Percentiles rank a stretch among this genome's conserved stretches.
These are phyloP conservation scores for Myrmaecium sp. DNA, from an alignment of 2,329 filamentous ascomycete genomes.

Conservation along the genomic window DNA sequence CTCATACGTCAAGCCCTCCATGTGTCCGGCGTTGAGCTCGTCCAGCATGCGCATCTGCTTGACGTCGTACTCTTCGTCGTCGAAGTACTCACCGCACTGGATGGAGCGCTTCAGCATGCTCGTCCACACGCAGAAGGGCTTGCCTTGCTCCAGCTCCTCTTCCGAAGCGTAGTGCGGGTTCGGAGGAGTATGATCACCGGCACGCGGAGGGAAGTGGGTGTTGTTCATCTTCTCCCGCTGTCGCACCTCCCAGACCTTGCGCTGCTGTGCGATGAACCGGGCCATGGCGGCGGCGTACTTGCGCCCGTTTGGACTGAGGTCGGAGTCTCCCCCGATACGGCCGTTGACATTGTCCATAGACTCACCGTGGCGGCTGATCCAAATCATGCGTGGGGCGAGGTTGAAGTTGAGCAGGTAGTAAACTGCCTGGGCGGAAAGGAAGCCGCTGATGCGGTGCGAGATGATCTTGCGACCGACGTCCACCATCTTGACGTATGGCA, in stretches of 20 bases:
- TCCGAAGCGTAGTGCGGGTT: slow-evolving; percentile 58
- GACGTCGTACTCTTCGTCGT: slow-evolving; percentile 82
- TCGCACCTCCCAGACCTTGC: slow-evolving; percentile 64
- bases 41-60: slow-evolving; percentile 98
- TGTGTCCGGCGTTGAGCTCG: slow-evolving; percentile 80
- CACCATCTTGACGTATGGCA: slow-evolving; percentile 96
- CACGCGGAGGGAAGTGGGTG: slow-evolving; percentile 72
- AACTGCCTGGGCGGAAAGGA: slow-evolving; percentile 79
- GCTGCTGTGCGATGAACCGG: slow-evolving; percentile 67
- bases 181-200: slow-evolving; percentile 84
- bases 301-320: slow-evolving; percentile 63
- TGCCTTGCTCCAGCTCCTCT: slow-evolving; percentile 38
- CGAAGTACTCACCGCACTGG: slow-evolving; percentile 76
- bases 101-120: slow-evolving; percentile 88
- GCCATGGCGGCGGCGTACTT: slow-evolving; percentile 66
- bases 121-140: slow-evolving; percentile 97
- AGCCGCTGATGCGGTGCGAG: slow-evolving; percentile 77
- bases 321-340: slow-evolving; percentile 81
- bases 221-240: slow-evolving; percentile 63
- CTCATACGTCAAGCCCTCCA: slow-evolving; percentile 89
- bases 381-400: slow-evolving; percentile 84
- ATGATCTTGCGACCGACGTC: slow-evolving; percentile 92
- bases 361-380: slow-evolving; percentile 92
- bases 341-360: slow-evolving; percentile 74
- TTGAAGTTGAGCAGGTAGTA: slow-evolving; percentile 97